phyloP scores from a whole-genome alignment of 116 monocot species.

The Cymodocea nodosa region DNA sequence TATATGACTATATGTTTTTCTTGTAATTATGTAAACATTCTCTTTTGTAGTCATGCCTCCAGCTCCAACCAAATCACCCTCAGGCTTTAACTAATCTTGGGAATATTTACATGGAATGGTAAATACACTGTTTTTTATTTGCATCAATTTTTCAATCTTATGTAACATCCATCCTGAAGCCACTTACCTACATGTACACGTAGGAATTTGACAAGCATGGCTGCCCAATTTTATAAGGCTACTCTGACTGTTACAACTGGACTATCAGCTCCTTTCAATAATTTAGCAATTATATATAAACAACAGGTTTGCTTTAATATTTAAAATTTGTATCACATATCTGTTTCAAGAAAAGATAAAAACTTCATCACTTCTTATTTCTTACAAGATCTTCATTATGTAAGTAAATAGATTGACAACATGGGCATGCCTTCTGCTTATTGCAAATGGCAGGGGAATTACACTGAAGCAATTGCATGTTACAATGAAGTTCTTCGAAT shows the following conservation, averaged over 20 bases:
- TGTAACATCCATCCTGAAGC: not conserved
- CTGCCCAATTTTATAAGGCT: conserved; percentile 77
- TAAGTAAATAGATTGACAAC: not conserved
- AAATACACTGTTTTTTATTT: not conserved
- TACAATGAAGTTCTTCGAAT: conserved; percentile 97
- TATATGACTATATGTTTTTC: not conserved
- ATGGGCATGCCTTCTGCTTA: not conserved
- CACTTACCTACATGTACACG: not conserved
- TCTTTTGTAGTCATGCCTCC: conserved; percentile 60
- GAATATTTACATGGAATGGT: conserved; percentile 99
- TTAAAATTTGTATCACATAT: no score
- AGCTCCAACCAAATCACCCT: conserved; percentile 89
- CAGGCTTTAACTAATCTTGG: conserved; percentile 97
- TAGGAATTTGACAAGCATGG: conserved; percentile 80
- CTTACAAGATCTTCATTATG: no score
- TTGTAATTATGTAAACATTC: not conserved
- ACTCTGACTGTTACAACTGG: conserved; percentile 75
- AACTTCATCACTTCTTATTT: no score
- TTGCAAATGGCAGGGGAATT: conserved; percentile 59
- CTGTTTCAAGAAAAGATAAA: no score
- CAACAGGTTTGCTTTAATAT: conserved; percentile 53
- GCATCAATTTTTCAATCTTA: not conserved
- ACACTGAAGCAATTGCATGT: conserved; percentile 82
- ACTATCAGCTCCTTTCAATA: conserved; percentile 89
- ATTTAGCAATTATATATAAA: conserved; percentile 89